phyloP scores from a whole-genome alignment of 345 rosid genomes.

The Brassica napus region DNA sequence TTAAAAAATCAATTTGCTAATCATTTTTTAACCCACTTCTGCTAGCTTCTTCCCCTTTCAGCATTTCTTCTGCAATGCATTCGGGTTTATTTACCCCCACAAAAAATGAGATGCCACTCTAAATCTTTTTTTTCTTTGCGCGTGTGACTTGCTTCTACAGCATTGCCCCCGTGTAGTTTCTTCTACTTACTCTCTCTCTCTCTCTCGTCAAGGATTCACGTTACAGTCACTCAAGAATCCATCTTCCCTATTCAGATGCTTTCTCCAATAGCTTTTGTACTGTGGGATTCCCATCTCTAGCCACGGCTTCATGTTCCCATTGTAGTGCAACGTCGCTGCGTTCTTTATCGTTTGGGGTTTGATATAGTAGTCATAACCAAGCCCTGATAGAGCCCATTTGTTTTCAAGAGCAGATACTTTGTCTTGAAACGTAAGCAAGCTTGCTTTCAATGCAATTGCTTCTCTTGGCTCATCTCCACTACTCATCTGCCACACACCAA shows the following conservation, averaged over 20 bases:
- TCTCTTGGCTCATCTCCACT: conserved; percentile 47
- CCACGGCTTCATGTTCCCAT: conserved; percentile 99
- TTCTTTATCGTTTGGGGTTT: conserved; percentile 47
- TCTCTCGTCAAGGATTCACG: conserved; percentile 55
- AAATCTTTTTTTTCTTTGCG: conserved; percentile 29
- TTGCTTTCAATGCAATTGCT: conserved; percentile 59
- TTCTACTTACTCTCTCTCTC: conserved; percentile 18
- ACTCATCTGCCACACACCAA: conserved; percentile 44
- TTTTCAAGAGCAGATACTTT: conserved; percentile 59
- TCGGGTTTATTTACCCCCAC: conserved; percentile 43
- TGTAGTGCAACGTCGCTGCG: conserved; percentile 85
- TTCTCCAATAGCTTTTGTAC: conserved; percentile 71
- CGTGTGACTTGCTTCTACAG: conserved; percentile 34
- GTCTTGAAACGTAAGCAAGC: conserved; percentile 79
- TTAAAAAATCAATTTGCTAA: conserved; percentile 25
- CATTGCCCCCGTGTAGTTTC: conserved; percentile 2
- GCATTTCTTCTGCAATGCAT: conserved; percentile 40
- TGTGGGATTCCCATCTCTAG: conserved; percentile 87
- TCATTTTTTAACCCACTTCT: conserved; percentile 2
- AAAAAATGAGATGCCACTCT: conserved; percentile 35
- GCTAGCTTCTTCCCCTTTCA: conserved; percentile 30
- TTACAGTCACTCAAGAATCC: conserved; percentile 79
- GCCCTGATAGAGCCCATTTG: conserved; percentile 72
- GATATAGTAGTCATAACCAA: conserved; percentile 73
- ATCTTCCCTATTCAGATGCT: conserved; percentile 64